phyloP scores from a whole-genome alignment of 768 basidiomycete genomes.

The Phanerochaete sordida region DNA sequence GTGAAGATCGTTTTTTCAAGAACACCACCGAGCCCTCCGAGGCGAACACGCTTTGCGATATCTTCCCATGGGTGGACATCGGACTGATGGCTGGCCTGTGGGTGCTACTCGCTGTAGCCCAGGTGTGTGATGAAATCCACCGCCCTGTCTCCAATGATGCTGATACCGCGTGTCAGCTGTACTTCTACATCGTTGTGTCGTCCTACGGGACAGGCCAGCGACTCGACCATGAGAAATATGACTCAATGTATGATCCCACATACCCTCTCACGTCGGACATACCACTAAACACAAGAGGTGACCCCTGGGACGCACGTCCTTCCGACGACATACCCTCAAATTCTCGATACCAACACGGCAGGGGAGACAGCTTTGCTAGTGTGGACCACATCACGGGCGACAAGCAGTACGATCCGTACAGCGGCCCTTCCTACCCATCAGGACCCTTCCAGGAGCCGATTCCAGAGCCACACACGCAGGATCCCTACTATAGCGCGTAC shows the following conservation, averaged over 20 bases:
- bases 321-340: constrained; percentile 38
- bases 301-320: constrained; percentile 67
- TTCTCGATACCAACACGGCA: constrained; percentile 37
- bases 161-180: constrained; percentile 39
- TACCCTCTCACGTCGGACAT: constrained; percentile 55
- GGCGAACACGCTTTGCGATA: constrained; percentile 74
- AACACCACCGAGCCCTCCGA: constrained; percentile 37
- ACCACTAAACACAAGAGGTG: constrained; percentile 58
- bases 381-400: constrained; percentile 52
- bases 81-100: constrained; percentile 91
- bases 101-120: constrained; percentile 73
- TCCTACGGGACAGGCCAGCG: constrained; percentile 74
- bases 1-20: constrained; percentile 57
- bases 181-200: constrained; percentile 44
- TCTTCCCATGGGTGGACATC: constrained; percentile 90
- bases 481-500: constrained; percentile 28
- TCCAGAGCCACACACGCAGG: constrained; percentile 32
- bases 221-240: constrained; percentile 78
- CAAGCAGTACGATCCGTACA: constrained; percentile 30
- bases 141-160: constrained; percentile 26
- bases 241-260: constrained; percentile 61
- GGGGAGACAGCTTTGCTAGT: constrained; percentile 51
- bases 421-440: constrained; percentile 17
- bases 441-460: constrained; percentile 35
- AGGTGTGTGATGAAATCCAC: constrained; percentile 46